Percentiles rank a stretch among this genome's conserved stretches.
Evolutionary conservation across 495 filamentous ascomycete genomes (phyloP).

Genomic region (Penicillium herquei): DNA sequence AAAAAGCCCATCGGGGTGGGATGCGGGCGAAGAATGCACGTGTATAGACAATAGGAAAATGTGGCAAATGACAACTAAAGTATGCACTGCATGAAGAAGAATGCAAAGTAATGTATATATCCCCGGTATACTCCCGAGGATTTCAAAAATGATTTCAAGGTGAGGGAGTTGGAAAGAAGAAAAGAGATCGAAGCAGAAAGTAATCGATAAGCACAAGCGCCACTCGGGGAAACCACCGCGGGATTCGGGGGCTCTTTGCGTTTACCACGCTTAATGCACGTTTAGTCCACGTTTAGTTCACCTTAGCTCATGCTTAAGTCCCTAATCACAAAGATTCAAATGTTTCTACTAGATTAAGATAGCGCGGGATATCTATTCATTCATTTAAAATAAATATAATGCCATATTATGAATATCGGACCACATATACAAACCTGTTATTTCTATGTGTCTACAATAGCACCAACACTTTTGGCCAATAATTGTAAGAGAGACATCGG

Average conservation of each 20-base stretch:
- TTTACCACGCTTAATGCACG: not conserved
- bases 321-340: not conserved
- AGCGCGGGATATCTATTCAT: too few species aligned
- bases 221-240: conserved; percentile 24
- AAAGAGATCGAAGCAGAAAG: conserved; percentile 12
- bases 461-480: too few species aligned
- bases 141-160: not conserved
- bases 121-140: not conserved
- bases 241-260: conserved; percentile 1
- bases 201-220: conserved; percentile 30
- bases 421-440: too few species aligned
- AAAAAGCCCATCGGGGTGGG: conserved; percentile 50
- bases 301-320: not conserved
- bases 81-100: conserved; percentile 19
- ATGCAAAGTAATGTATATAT: conserved; percentile 9
- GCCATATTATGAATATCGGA: too few species aligned
- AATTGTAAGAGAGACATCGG: too few species aligned
- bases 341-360: not conserved
- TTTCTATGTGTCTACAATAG: too few species aligned
- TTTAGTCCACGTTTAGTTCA: conserved; percentile 2
- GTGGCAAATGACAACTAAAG: conserved; percentile 12
- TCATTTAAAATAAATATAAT: too few species aligned
- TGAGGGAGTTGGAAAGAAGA: conserved; percentile 10
- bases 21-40: conserved; percentile 9
- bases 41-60: conserved; percentile 23